phyloP scores from a whole-genome alignment of 1,139 yeast species.

The Saccharomyces hybrid region DNA sequence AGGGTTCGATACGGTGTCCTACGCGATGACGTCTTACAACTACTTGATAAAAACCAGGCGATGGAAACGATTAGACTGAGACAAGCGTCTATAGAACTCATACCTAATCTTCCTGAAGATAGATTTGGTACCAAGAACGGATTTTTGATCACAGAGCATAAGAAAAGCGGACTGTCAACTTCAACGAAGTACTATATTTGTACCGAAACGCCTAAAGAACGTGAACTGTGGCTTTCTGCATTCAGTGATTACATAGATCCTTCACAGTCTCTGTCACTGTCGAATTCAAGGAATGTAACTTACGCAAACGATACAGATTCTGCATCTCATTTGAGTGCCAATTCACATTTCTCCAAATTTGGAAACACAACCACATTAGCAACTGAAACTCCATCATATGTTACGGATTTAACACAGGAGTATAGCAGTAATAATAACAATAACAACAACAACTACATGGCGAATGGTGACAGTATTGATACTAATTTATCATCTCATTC shows the following conservation, averaged over 20 bases:
- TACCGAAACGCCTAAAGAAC: slow-evolving; percentile 73
- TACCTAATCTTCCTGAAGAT: slow-evolving; percentile 55
- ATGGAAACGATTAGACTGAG: slow-evolving; percentile 53
- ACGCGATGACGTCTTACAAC: slow-evolving; percentile 55
- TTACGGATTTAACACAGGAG: slow-evolving; percentile 15
- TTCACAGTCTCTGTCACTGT: neutral
- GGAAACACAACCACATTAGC: slow-evolving; percentile 6
- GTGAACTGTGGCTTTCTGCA: slow-evolving; percentile 69
- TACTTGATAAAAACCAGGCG: slow-evolving; percentile 50
- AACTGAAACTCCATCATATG: slow-evolving; percentile 14
- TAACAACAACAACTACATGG: slow-evolving; percentile 6
- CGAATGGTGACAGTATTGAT: slow-evolving; percentile 8
- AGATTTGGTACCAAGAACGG: slow-evolving; percentile 74
- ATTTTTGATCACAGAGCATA: slow-evolving; percentile 60
- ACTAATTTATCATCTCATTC: slow-evolving; percentile 16
- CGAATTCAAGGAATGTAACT: neutral
- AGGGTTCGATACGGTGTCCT: slow-evolving; percentile 66
- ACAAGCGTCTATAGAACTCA: slow-evolving; percentile 59
- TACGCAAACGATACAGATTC: neutral
- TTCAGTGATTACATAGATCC: slow-evolving; percentile 41
- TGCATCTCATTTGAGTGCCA: slow-evolving; percentile 4
- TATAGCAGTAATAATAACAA: neutral
- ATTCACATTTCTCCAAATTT: slow-evolving; percentile 10
- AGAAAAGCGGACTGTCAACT: slow-evolving; percentile 48
- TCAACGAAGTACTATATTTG: slow-evolving; percentile 65